Base-by-base conservation (phyloP, 129 eudicot genomes). In the Flaveria trinervia region DNA sequence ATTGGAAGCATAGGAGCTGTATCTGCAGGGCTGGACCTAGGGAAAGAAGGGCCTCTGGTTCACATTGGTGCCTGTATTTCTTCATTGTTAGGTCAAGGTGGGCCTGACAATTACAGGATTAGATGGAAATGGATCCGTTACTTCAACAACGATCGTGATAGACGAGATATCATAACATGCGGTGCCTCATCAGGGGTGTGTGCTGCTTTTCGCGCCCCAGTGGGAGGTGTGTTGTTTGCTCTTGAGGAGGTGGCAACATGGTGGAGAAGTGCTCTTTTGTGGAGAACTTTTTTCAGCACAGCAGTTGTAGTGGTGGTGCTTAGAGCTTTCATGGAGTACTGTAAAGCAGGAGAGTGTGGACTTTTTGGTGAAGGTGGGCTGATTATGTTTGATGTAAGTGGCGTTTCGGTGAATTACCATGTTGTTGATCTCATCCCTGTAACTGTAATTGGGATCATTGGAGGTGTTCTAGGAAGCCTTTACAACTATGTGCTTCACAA, bases 221-320 rank as follows among this genome's bases (percentile, higher is more conserved):
- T 95, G 1, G 99, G 99, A 22, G 99, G 99, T 36, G 97, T 95
- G 72, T 87, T 95, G 76, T 95, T 95, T 79, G 88, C 99, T 60
- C 86, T 95, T 10, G 99, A 95, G 76, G 99, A 91, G 82, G 94
- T 95, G 73, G 97, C 99, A 59, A 89, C 99, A 43, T 91, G 99
- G 99, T 95, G 97, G 99, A 89, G 99, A 83, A 95, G 96, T 72
- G 96, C 99, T 25, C 99, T 95, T 41, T 88, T 95, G 25, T 95
- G 99, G 99, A 87, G 99, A 75, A 91, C 96, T 39, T 91, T 95
- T 79, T 95, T 95, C 78, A 91, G 97, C 69, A 89, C 99, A 68
- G 97, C 99, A 16, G 92, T 95, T 77, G 99, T 95, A 65, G 99
- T 91, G 81, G 97, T 91, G 30, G 92, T 95, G 54, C 91, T 95